A percentile compares a stretch with the other conserved stretches of the same genome.
These are phyloP conservation scores for Rhododendron vialii DNA, from an alignment of 148 eudicot species.

Conservation along the genomic window DNA sequence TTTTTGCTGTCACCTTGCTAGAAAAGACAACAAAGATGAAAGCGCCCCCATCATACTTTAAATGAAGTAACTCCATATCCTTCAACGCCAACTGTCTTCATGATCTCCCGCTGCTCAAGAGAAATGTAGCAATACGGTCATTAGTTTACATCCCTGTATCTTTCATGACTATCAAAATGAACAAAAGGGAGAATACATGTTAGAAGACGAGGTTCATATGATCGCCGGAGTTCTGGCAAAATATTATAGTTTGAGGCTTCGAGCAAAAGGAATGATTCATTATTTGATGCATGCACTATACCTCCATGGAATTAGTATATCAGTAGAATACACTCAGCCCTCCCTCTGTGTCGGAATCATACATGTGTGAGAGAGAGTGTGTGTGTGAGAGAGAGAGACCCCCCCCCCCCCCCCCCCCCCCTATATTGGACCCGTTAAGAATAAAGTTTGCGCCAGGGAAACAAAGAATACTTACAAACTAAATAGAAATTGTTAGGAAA, in stretches of 20 bases:
- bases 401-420: neutral
- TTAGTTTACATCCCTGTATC: neutral
- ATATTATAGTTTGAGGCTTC: neutral
- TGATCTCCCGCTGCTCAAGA: constrained; percentile 48
- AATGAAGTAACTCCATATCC: constrained; percentile 28
- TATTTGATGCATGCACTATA: neutral
- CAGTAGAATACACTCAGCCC: neutral
- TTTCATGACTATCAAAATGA: neutral
- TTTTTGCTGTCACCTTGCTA: neutral
- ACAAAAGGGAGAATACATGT: neutral
- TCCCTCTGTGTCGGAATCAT: neutral
- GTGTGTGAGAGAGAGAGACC: neutral
- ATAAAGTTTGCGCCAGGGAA: neutral
- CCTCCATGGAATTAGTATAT: neutral
- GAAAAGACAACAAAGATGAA: neutral
- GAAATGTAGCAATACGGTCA: neutral
- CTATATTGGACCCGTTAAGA: neutral
- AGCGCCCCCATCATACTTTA: neutral
- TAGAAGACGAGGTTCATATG: neutral
- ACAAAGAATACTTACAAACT: neutral
- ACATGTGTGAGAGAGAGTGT: neutral
- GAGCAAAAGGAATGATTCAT: neutral
- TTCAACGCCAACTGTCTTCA: constrained; percentile 45
- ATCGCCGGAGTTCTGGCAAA: neutral
- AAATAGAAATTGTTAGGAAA: neutral